Evolutionary conservation across 352 stramenopile genomes (phyloP).

Genomic region (Pythium brassicae): DNA sequence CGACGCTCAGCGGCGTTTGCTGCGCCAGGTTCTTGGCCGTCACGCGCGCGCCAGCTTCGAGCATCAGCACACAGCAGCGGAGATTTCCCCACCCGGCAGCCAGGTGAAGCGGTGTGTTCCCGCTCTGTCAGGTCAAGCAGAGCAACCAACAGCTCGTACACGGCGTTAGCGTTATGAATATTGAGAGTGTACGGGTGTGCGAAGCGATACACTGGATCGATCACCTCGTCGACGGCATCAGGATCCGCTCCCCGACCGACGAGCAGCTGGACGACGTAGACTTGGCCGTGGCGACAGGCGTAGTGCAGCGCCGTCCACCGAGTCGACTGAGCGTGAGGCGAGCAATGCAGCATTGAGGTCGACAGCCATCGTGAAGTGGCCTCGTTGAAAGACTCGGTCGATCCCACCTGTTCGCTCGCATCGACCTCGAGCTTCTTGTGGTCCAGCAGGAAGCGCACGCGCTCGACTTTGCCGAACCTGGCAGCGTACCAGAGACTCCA

Average conservation of each 20-base stretch:
- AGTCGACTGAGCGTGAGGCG: slow-evolving; percentile 24
- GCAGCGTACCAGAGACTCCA: slow-evolving; percentile 79
- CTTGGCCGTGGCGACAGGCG: slow-evolving; percentile 48
- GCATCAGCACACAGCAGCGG: slow-evolving; percentile 42
- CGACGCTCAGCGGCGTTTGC: slow-evolving; percentile 41
- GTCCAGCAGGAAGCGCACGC: slow-evolving; percentile 48
- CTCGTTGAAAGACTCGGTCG: not conserved
- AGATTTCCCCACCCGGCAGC: slow-evolving; percentile 65
- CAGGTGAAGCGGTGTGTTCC: slow-evolving; percentile 67
- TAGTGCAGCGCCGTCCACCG: slow-evolving; percentile 63
- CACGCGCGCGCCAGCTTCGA: slow-evolving; percentile 41
- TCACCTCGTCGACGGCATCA: slow-evolving; percentile 40
- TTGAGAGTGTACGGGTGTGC: not conserved
- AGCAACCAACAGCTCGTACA: too few species aligned
- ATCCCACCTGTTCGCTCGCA: slow-evolving; percentile 44
- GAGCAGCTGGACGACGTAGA: slow-evolving; percentile 40
- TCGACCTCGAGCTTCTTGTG: slow-evolving; percentile 28
- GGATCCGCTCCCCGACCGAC: slow-evolving; percentile 40
- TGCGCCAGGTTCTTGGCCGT: slow-evolving; percentile 21
- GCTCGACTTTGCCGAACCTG: slow-evolving; percentile 46
- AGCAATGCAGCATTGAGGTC: not conserved
- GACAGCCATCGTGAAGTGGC: not conserved
- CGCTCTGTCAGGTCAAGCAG: slow-evolving; percentile 29
- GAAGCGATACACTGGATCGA: not conserved
- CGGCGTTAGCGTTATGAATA: too few species aligned